phyloP scores from a whole-genome alignment of 2,329 filamentous ascomycete species.

The Paraphoma chrysanthemicola region DNA sequence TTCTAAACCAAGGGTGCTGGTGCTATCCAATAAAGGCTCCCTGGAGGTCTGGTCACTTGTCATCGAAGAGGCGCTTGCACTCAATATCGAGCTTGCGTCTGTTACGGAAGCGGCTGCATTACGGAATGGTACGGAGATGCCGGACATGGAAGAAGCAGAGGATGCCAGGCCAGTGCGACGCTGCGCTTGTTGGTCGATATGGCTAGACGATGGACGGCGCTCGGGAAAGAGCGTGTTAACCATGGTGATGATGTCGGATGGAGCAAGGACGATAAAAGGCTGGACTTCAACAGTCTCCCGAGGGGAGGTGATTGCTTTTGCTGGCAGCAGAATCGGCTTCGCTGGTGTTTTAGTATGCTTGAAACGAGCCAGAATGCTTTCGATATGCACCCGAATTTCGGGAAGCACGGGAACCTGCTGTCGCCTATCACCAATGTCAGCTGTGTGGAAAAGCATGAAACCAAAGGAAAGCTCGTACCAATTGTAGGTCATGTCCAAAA shows the following conservation, averaged over 20 bases:
- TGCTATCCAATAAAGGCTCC: constrained; percentile 65
- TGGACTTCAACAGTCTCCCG: constrained; percentile 80
- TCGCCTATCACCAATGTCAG: constrained; percentile 51
- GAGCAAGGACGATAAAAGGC: constrained; percentile 79
- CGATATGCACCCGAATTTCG: constrained; percentile 71
- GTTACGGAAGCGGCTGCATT: constrained; percentile 59
- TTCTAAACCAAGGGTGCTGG: constrained; percentile 25
- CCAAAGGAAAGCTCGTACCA: constrained; percentile 61
- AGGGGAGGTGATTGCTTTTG: constrained; percentile 74
- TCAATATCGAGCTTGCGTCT: constrained; percentile 74
- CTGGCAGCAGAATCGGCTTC: constrained; percentile 69
- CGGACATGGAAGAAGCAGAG: constrained; percentile 58
- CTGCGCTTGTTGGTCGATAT: constrained; percentile 51
- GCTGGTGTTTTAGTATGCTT: constrained; percentile 51
- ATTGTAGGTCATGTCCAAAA: constrained; percentile 74
- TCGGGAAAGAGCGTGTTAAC: constrained; percentile 86
- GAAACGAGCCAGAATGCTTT: constrained; percentile 73
- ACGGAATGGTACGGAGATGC: constrained; percentile 58
- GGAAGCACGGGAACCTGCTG: constrained; percentile 69
- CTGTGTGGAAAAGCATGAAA: constrained; percentile 12
- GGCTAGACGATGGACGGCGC: constrained; percentile 67
- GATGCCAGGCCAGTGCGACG: constrained; percentile 57
- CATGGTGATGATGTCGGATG: constrained; percentile 79
- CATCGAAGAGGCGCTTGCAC: constrained; percentile 74
- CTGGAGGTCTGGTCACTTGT: constrained; percentile 74